Conservation (phyloP, 495 filamentous ascomycete species). For the Penicillium paradoxum region DNA sequence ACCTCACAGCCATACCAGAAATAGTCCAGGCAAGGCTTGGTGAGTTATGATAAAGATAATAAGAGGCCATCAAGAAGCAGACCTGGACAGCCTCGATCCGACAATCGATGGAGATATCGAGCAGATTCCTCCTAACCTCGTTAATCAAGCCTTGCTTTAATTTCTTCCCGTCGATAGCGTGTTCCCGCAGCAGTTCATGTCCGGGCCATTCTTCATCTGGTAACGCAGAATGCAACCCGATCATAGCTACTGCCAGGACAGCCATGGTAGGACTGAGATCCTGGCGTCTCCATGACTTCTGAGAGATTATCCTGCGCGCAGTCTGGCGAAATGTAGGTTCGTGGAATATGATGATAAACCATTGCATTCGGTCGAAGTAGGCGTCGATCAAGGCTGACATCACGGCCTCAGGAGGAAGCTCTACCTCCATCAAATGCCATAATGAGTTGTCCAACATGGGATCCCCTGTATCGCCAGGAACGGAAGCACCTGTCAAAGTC, state of each 20-base stretch:
- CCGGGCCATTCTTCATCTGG: conserved; percentile 12
- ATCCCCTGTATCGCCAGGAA: neutral
- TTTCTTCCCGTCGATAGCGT: conserved; percentile 1
- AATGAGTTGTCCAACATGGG: neutral
- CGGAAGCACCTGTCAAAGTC: conserved; percentile 1
- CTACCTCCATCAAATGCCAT: conserved; percentile 13
- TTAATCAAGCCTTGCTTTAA: conserved; percentile 8
- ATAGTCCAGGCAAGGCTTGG: conserved; percentile 18
- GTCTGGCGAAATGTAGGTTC: conserved; percentile 13
- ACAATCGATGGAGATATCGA: conserved; percentile 15
- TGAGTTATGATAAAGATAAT: conserved; percentile 17
- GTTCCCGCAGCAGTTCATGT: neutral
- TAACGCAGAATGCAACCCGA: conserved; percentile 15
- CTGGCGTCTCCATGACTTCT: conserved; percentile 11
- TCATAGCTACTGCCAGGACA: conserved; percentile 14
- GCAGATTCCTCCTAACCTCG: conserved; percentile 16
- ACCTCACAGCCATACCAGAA: conserved; percentile 15
- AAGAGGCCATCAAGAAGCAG: conserved; percentile 13
- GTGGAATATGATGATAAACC: conserved; percentile 18
- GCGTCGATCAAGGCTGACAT: conserved; percentile 14
- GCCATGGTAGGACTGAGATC: conserved; percentile 15
- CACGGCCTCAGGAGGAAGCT: conserved; percentile 11
- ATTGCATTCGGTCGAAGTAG: conserved; percentile 18
- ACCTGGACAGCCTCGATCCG: conserved; percentile 19
- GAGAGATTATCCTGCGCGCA: conserved; percentile 8